Percentiles rank a stretch among this genome's conserved stretches.
Conservation (phyloP, 805 yeast species). For the Candida odintsovae region DNA sequence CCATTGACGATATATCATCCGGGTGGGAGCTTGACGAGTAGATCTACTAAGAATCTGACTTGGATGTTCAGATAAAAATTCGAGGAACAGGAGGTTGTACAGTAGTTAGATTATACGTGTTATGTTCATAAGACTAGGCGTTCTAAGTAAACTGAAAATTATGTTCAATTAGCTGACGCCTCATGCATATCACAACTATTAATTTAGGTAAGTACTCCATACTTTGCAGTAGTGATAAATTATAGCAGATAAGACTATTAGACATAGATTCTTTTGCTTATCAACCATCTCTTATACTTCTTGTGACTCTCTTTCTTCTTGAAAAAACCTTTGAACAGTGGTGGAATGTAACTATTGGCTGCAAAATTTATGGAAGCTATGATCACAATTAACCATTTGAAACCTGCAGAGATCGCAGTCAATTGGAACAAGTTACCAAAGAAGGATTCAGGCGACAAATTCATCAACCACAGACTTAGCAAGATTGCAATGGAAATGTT, state of each 20-base stretch:
- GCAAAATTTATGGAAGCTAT: slow-evolving; percentile 45
- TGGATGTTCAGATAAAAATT: too few relatives aligned
- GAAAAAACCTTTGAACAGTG: slow-evolving; percentile 25
- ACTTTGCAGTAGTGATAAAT: too few relatives aligned
- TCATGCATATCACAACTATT: too few relatives aligned
- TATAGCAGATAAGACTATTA: background rate
- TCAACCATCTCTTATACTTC: slow-evolving; percentile 29
- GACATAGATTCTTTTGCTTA: slow-evolving; percentile 11
- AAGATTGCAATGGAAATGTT: slow-evolving; percentile 48
- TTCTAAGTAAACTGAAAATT: too few relatives aligned
- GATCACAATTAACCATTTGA: slow-evolving; percentile 46
- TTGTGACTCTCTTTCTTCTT: slow-evolving; percentile 33
- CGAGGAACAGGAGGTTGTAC: too few relatives aligned
- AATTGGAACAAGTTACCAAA: slow-evolving; percentile 73
- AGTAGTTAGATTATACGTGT: too few relatives aligned
- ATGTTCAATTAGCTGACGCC: too few relatives aligned
- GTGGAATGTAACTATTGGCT: slow-evolving; percentile 29
- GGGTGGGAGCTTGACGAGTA: too few relatives aligned
- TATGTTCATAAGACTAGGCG: too few relatives aligned
- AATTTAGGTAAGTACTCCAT: too few relatives aligned
- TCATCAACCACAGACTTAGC: slow-evolving; percentile 51
- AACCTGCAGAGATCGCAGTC: slow-evolving; percentile 47
- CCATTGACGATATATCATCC: too few relatives aligned
- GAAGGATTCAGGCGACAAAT: slow-evolving; percentile 41
- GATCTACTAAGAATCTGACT: too few relatives aligned